Base-by-base conservation (phyloP, 192 early-diverging fungal genomes). In the Linnemannia hyalina region DNA sequence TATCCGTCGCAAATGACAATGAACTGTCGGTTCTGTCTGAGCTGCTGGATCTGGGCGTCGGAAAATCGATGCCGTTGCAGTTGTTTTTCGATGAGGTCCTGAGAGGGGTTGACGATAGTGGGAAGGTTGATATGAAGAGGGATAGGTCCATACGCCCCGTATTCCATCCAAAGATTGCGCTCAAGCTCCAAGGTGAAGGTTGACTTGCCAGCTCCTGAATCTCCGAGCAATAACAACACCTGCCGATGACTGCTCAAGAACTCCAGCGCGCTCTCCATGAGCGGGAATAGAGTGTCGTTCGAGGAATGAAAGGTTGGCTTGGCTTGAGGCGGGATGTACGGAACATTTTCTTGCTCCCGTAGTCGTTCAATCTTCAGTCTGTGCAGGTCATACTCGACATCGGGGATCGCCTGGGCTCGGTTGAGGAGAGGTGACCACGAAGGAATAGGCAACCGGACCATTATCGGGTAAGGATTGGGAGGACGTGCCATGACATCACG, bases 1-100 rank as follows among this genome's bases (percentile, higher is more conserved):
- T 70, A 70, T 23, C 69, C 69, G 10, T 70, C 69, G 15, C 69
- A 70, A 4, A 70, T 70, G 6, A 70, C 35, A 42, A 70, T 42
- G 13, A 70, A 70, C 38, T 38, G 36, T 18, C 38, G 69, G 7
- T 6, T 36, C 6, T 18, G 20, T 32, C 32, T 41, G 36, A 70
- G 40, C 10, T 70, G 35, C 40, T n/a, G 35, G 3, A 70, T 70
- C 23, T 70, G 38, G 8, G 0, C 16, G 15, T 38, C 36, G 32
- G 35, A 18, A 8, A 70, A 42, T 2, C 23, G 35, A 40, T 41
- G 40, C n/a, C 32, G 35, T 10, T n/a, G 35, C 15, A 70, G 11
- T 22, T 40, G 69, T 29, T 70, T 70, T 10, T 22, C 36, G 8
- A 70, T 70, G 32, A 70, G 8, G 11, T 41, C 32, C 18, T 42